These are phyloP conservation scores for Amanita fuliginea DNA, from an alignment of 768 basidiomycete genomes.

Conservation along the genomic window DNA sequence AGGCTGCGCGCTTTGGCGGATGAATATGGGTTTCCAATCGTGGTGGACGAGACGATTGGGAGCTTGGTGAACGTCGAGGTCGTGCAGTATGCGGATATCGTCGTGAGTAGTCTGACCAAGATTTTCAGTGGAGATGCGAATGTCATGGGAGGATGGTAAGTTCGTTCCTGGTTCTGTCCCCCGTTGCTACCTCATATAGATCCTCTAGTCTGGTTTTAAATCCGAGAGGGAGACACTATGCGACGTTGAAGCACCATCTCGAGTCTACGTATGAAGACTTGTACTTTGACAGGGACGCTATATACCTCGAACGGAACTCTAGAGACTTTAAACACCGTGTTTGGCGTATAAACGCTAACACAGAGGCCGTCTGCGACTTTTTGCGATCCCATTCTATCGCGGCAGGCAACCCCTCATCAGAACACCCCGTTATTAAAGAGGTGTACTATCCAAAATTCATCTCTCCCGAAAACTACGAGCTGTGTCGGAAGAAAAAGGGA, in stretches of 20 bases:
- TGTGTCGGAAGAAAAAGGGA: constrained; percentile 42
- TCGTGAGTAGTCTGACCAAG: constrained; percentile 88
- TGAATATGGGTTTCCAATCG: constrained; percentile 76
- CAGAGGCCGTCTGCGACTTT: constrained; percentile 74
- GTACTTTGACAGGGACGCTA: constrained; percentile 86
- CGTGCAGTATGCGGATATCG: constrained; percentile 75
- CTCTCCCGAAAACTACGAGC: constrained; percentile 60
- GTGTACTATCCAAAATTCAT: constrained; percentile 87
- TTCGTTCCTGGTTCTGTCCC: constrained; percentile 6
- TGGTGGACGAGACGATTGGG: constrained; percentile 92
- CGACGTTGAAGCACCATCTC: constrained; percentile 50
- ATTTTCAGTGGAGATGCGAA: constrained; percentile 92
- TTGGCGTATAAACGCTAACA: constrained; percentile 66
- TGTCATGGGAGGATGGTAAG: constrained; percentile 95
- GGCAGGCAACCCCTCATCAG: constrained; percentile 18
- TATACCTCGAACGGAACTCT: constrained; percentile 98
- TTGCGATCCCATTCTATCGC: constrained; percentile 48
- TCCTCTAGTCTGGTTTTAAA: constrained; percentile 72
- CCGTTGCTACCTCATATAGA: background rate
- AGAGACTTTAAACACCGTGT: constrained; percentile 80
- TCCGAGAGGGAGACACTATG: constrained; percentile 62
- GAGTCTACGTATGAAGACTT: constrained; percentile 61
- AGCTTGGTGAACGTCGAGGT: constrained; percentile 93
- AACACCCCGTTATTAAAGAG: constrained; percentile 49
- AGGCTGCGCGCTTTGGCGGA: constrained; percentile 74